phyloP scores from a whole-genome alignment of 2,329 filamentous ascomycete species.

The Ascochyta koolunga region DNA sequence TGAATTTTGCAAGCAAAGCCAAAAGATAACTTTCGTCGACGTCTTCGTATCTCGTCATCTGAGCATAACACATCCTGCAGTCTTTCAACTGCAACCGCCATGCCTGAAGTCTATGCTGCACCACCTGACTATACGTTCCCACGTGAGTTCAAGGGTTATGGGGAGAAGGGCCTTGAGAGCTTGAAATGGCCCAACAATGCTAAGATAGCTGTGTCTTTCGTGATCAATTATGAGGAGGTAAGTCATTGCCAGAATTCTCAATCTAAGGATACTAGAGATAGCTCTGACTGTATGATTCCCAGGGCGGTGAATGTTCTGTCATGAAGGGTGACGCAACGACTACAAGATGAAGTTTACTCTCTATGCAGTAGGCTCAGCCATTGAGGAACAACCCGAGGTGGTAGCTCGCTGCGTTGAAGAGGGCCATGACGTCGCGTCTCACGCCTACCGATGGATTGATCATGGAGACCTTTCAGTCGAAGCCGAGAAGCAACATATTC shows the following conservation, averaged over 20 bases:
- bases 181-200: constrained; percentile 45
- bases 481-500: constrained; percentile 56
- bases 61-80: not conserved
- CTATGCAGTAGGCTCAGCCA: constrained; percentile 57
- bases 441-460: constrained; percentile 61
- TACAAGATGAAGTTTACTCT: constrained; percentile 61
- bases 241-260: no score
- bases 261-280: no score
- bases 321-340: constrained; percentile 47
- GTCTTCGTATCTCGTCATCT: not conserved
- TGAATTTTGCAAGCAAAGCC: not conserved
- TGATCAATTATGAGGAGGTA: constrained; percentile 47
- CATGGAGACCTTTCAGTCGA: constrained; percentile 55
- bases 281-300: no score
- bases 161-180: constrained; percentile 46
- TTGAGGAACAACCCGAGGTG: constrained; percentile 57
- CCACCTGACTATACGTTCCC: constrained; percentile 36
- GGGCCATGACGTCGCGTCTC: constrained; percentile 58
- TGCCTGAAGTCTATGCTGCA: constrained; percentile 35
- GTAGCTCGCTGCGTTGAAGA: constrained; percentile 55
- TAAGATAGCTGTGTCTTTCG: constrained; percentile 48
- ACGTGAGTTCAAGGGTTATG: constrained; percentile 51
- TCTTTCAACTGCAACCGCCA: constrained; percentile 1
- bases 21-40: not conserved
- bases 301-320: no score